Evolutionary conservation across 116 monocot genomes (phyloP), one percentile per base, ranked within the genome.

Genomic region (Papilionanthe hybrid): DNA sequence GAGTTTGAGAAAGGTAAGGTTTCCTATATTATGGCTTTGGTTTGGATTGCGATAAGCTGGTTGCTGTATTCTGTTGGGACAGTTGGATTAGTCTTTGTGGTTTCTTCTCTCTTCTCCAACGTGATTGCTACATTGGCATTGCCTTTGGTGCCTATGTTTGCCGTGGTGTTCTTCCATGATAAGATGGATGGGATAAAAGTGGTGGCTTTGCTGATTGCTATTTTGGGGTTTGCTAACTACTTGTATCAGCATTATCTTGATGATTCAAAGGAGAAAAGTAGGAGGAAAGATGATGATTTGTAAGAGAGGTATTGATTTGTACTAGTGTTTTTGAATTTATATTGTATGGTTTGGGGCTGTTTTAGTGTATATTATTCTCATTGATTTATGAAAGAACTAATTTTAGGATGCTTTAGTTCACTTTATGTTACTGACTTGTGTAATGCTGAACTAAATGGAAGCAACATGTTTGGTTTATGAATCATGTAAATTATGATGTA

Each of bases 181-280:
- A 28, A 20, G 41, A 72, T 72, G 72, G 72, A 72, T 17, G 72
- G 72, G 72, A 41, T 72, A 37, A 72, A 72, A 37, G 72, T 72
- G 72, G 37, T 72, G 6, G 30, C 72, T 37, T 30, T 72, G 72
- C 42, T 72, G 72, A 30, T 72, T 72, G 72, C 72, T 15, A 18
- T 41, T 37, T 37, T 30, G 72, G 72, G 72, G 30, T 72, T 72
- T 28, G 41, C 28, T 37, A 37, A 30, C 30, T 72, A 72, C 20
- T 6, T 72, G 19, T 72, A 72, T 28, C 72, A 72, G 19, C 37
- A 72, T 42, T 72, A 72, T 72, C 72, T 72, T 42, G 72, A 72
- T 72, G 72, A 72, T 72, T 72, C 19, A 17, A 42, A 72, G 20
- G 41, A 17, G 30, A 72, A 42, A 41, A 63, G 8, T 7, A 47